Conservation (phyloP, 2,329 filamentous ascomycete species). For the Xylariaceae sp. region DNA sequence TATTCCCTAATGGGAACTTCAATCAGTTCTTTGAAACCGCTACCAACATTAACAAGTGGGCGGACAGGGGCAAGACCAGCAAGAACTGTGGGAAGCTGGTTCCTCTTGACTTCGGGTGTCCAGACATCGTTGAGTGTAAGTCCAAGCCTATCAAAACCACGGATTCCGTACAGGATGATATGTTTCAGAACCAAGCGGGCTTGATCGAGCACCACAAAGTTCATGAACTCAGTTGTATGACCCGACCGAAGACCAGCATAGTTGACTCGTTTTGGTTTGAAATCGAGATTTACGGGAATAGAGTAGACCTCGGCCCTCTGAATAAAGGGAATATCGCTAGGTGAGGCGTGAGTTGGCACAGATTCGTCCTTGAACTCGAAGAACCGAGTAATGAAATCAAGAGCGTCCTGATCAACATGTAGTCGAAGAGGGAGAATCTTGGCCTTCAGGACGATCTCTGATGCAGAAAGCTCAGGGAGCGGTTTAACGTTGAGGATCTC, state of each 20-base stretch:
- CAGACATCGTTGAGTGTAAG: conserved; percentile 91
- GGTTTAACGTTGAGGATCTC: conserved; percentile 86
- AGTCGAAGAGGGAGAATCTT: conserved; percentile 78
- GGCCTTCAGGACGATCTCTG: conserved; percentile 79
- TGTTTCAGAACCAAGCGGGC: conserved; percentile 81
- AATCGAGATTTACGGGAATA: conserved; percentile 79
- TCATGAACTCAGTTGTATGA: conserved; percentile 97
- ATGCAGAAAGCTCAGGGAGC: conserved; percentile 74
- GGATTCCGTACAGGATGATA: conserved; percentile 86
- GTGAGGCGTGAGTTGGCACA: conserved; percentile 48
- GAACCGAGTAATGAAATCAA: conserved; percentile 95
- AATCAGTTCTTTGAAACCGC: conserved; percentile 78
- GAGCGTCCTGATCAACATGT: conserved; percentile 93
- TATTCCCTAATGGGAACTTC: conserved; percentile 91
- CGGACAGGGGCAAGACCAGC: conserved; percentile 86
- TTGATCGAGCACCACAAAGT: conserved; percentile 88
- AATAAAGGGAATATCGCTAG: conserved; percentile 75
- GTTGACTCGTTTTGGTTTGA: conserved; percentile 97
- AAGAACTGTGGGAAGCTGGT: conserved; percentile 83
- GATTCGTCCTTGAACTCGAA: conserved; percentile 93
- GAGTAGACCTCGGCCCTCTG: conserved; percentile 84
- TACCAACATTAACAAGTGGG: conserved; percentile 84
- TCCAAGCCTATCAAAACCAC: conserved; percentile 84
- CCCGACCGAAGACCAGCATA: conserved; percentile 89
- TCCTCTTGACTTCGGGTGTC: conserved; percentile 86